Percentiles rank a stretch among this genome's conserved stretches.
Evolutionary conservation across 2,329 filamentous ascomycete species (phyloP).

Genomic region (Sporothrix euskadiensis): DNA sequence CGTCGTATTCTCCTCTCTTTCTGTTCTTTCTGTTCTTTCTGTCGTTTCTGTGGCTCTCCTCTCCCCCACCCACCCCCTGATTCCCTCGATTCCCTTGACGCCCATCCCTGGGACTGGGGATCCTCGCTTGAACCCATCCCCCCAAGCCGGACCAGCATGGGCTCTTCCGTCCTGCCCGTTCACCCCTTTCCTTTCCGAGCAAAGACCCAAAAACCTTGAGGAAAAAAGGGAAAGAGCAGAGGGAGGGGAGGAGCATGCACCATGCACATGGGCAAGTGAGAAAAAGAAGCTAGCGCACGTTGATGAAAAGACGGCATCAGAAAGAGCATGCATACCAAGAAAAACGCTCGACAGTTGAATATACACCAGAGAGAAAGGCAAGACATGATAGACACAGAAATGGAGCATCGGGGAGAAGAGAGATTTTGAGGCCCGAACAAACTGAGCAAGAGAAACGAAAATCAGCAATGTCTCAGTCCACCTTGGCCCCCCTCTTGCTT

Average conservation of each 20-base stretch:
- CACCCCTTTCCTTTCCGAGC: constrained; percentile 21
- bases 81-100: constrained; percentile 1
- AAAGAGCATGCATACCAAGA: background rate
- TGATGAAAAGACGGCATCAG: background rate
- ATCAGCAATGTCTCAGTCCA: constrained; percentile 17
- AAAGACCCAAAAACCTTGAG: background rate
- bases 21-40: background rate
- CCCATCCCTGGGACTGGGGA: constrained; percentile 15
- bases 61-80: constrained; percentile 15
- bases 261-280: constrained; percentile 10
- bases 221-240: background rate
- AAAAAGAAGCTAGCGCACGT: constrained; percentile 11
- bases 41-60: background rate
- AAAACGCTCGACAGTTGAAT: background rate
- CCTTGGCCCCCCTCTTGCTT: background rate
- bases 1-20: background rate
- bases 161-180: constrained; percentile 19
- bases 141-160: constrained; percentile 18
- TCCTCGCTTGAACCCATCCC: constrained; percentile 13
- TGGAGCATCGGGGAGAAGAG: background rate
- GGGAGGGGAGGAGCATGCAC: background rate
- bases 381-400: background rate
- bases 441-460: background rate
- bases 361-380: background rate
- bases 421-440: background rate